Percentiles rank a stretch among this genome's conserved stretches.
phyloP scores from a whole-genome alignment of 2,329 filamentous ascomycete genomes.

The Diaporthe sp. region DNA sequence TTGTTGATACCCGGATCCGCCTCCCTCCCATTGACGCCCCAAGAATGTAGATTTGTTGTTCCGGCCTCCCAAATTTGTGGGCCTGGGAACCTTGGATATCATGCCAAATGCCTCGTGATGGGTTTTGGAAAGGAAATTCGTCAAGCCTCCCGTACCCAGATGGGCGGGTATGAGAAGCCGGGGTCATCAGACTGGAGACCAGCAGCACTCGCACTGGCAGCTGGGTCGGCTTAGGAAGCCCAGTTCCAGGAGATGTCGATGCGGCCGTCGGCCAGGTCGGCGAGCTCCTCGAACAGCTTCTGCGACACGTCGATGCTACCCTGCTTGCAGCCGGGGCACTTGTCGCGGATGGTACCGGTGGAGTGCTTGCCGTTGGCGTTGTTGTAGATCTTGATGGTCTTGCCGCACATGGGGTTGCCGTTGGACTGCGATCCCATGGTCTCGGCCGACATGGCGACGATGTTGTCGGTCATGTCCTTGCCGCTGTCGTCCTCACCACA shows the following conservation, averaged over 20 bases:
- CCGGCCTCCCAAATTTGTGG: not conserved
- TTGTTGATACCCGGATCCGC: not conserved
- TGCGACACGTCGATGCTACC: constrained; percentile 33
- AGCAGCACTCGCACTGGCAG: not conserved
- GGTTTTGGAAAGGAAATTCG: constrained; percentile 33
- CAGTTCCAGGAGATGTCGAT: constrained; percentile 51
- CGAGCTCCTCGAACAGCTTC: constrained; percentile 57
- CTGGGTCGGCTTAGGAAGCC: constrained; percentile 1
- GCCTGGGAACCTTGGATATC: constrained; percentile 20
- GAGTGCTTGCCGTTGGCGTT: constrained; percentile 42
- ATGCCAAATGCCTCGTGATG: constrained; percentile 24
- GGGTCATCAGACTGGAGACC: constrained; percentile 14
- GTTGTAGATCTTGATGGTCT: constrained; percentile 49
- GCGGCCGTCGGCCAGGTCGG: constrained; percentile 56
- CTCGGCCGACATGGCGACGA: constrained; percentile 74
- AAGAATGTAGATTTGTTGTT: not conserved
- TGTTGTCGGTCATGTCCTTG: constrained; percentile 62
- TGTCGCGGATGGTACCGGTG: constrained; percentile 34
- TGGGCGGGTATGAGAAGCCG: not conserved
- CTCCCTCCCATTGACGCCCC: constrained; percentile 14
- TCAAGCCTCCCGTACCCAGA: not conserved
- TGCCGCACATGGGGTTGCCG: constrained; percentile 76
- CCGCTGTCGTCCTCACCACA: constrained; percentile 74
- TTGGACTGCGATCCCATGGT: constrained; percentile 75
- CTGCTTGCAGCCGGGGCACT: constrained; percentile 33